These are phyloP conservation scores for Termitomyces sp. DNA, from an alignment of 768 basidiomycete genomes.

Conservation along the genomic window DNA sequence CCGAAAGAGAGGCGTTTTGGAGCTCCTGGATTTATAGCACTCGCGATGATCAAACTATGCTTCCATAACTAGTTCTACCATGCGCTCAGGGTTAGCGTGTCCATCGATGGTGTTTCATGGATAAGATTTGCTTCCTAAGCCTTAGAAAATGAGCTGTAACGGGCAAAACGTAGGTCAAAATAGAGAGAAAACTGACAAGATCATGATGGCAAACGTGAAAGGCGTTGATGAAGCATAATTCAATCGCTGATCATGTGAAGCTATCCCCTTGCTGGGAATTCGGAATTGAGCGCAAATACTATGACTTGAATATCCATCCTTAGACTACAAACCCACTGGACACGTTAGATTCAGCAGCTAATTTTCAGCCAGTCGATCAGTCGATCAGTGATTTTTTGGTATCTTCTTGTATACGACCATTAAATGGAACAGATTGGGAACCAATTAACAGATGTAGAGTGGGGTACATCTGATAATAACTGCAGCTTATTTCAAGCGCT, in stretches of 20 bases:
- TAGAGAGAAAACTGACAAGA: neutral
- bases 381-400: neutral
- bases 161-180: neutral
- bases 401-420: too few relatives aligned
- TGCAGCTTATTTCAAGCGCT: neutral
- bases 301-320: too few relatives aligned
- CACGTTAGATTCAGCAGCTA: neutral
- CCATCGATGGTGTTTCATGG: neutral
- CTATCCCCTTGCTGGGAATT: neutral
- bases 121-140: neutral
- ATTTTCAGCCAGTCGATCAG: neutral
- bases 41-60: neutral
- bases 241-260: neutral
- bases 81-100: neutral
- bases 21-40: neutral
- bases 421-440: too few relatives aligned
- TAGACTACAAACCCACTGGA: neutral
- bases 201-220: neutral
- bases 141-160: neutral
- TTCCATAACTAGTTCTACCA: neutral
- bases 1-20: neutral
- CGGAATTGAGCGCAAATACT: too few relatives aligned
- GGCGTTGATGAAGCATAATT: neutral
- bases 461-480: neutral
- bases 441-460: neutral